Evolutionary conservation across 805 yeast species (phyloP), one percentile per base, ranked within the genome.

Genomic region (Candida piceae): DNA sequence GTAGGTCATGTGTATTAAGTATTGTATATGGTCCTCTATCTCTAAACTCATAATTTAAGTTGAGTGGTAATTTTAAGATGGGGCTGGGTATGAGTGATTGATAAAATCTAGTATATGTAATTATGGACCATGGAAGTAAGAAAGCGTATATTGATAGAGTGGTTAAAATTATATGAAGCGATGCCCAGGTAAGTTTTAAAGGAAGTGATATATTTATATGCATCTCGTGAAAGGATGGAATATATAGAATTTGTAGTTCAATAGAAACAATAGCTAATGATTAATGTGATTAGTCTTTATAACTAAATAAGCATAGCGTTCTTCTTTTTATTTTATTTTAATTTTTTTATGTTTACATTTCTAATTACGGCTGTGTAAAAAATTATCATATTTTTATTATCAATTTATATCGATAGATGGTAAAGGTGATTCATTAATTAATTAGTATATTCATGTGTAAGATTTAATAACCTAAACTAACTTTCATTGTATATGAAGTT

Each of bases 401-500:
- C 22, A 15, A 12, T 10, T 10, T 15, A 15, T 5, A 7, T 18
- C 13, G 18, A 6, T 9, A 8, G 20, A 16, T 21, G 23, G 10
- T 21, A 21, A 21, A n/a, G n/a, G n/a, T n/a, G n/a, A n/a, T n/a
- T n/a, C n/a, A n/a, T n/a, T n/a, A n/a, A n/a, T n/a, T n/a, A n/a
- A n/a, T n/a, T n/a, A n/a, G n/a, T n/a, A n/a, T n/a, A n/a, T 21
- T 10, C 15, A 11, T 31, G 16, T 19, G 36, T 17, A 25, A 24
- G n/a, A 11, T 11, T 46, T 47, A 69, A 31, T 52, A 55, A 0
- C 68, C 70, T 31, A 74, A 49, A 0, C 76, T 59, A 0, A 72
- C 77, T 46, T 74, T 75, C 41, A 76, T 53, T 1, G 84, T 71
- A 52, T 84, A 87, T 2, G 88, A 77, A 19, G 86, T 76, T 33